Percentiles rank a stretch among this genome's conserved stretches.
Conservation (phyloP, 2,329 filamentous ascomycete genomes). For the Paecilomyces sp. region DNA sequence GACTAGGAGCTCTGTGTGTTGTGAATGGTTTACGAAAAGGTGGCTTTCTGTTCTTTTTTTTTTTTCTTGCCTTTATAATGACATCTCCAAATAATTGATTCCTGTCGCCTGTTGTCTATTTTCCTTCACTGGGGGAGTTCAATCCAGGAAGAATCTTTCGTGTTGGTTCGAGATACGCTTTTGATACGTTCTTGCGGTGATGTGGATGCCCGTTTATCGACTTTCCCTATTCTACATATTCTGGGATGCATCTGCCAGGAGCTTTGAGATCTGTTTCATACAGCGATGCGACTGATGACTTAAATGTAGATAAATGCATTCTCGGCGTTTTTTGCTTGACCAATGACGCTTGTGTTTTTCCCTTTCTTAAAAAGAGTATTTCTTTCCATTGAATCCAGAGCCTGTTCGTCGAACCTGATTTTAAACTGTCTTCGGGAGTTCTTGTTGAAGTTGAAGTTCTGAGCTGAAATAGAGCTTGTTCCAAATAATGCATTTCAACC, state of each 20-base stretch:
- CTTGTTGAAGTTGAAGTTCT: too few relatives aligned
- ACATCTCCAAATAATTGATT: slow-evolving; percentile 12
- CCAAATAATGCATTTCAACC: too few relatives aligned
- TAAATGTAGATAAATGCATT: slow-evolving; percentile 36
- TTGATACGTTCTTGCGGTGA: slow-evolving; percentile 18
- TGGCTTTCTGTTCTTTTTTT: slow-evolving; percentile 14
- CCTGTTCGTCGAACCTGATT: neutral
- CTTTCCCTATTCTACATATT: slow-evolving; percentile 11
- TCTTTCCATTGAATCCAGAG: neutral
- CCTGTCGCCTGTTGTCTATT: slow-evolving; percentile 8
- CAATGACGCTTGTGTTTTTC: neutral
- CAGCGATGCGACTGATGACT: slow-evolving; percentile 23
- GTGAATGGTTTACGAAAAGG: slow-evolving; percentile 20
- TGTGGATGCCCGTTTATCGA: slow-evolving; percentile 17
- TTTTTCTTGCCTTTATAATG: slow-evolving; percentile 9
- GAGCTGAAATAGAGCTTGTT: too few relatives aligned
- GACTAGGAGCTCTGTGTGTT: slow-evolving; percentile 8
- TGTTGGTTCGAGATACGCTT: slow-evolving; percentile 13
- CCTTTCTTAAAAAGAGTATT: slow-evolving; percentile 4
- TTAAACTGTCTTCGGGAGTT: neutral
- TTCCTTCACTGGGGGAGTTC: slow-evolving; percentile 4
- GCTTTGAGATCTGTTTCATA: slow-evolving; percentile 20
- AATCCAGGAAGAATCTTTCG: slow-evolving; percentile 12
- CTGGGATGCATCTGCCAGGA: slow-evolving; percentile 13
- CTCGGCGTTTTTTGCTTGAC: slow-evolving; percentile 21